Base-by-base conservation (phyloP, 768 basidiomycete species). In the Tricholoma flavovirens region DNA sequence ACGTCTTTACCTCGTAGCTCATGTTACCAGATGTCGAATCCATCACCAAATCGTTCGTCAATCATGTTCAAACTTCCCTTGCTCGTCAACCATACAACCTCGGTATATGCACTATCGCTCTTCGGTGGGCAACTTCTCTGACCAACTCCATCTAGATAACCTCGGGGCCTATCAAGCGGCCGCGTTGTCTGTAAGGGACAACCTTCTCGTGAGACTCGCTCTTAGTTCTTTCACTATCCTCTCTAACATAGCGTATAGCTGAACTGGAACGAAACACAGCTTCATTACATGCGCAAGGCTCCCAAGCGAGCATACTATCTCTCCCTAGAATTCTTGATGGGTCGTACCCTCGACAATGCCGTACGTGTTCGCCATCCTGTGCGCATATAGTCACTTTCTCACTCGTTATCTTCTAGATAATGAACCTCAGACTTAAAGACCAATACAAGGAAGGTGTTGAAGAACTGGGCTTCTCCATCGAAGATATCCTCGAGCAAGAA, bases 261-360 rank as follows among this genome's bases (percentile, higher is more conserved):
- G 62, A 90, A 92, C 70, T 93, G 90, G 90, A 93, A 92, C 62
- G 82, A 84, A 40, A 93, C 90, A 6, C 86, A 91, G 64, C 67
- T 88, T 56, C 75, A 83, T 54, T 82, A 87, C 69, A 87, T 88
- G 49, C 86, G 89, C 65, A 94, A 90, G 68, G 77, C 83, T 35
- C 92, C 91, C 22, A 94, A 95, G 65, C 79, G 91, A 57, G 91
- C 91, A 11, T 98, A 98, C 77, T 99, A 98, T 71, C 83, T 98
- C 57, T 96, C 93, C 40, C 83, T 98, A 53, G 96, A 97, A 72
- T 97, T 93, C 72, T 73, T 94, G 62, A 90, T 91, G 87, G 86
- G 89, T 43, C 80, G 88, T 26, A 87, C 87, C 2, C 78, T 89
- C 51, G 87, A 90, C 59, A 86, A 86, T 59, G 80, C 80, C 11